These are phyloP conservation scores for Colletotrichum incanum DNA, from an alignment of 2,329 filamentous ascomycete genomes.

Conservation along the genomic window DNA sequence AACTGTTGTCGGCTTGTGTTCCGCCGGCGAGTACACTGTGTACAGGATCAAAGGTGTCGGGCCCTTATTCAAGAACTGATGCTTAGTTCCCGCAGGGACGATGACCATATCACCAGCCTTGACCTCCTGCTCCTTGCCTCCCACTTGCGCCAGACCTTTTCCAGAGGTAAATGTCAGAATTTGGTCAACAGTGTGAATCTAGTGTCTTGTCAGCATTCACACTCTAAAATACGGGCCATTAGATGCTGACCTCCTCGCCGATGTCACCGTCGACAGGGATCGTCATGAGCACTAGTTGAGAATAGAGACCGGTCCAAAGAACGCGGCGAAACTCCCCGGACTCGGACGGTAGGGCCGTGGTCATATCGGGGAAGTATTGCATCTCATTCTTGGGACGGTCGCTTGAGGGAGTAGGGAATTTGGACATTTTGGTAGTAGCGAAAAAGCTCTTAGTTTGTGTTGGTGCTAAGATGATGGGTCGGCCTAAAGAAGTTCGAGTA, in stretches of 20 bases:
- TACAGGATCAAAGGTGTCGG: conserved; percentile 72
- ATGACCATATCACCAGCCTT: conserved; percentile 56
- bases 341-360: conserved; percentile 65
- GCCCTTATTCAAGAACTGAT: conserved; percentile 76
- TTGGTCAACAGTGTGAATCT: conserved; percentile 74
- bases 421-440: conserved; percentile 46
- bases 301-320: conserved; percentile 74
- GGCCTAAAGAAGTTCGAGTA: background rate
- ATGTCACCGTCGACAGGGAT: conserved; percentile 76
- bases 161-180: conserved; percentile 76
- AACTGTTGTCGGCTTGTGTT: conserved; percentile 72
- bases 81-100: conserved; percentile 76
- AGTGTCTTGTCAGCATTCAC: conserved; percentile 37
- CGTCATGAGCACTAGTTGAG: conserved; percentile 76
- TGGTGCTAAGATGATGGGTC: background rate
- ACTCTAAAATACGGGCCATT: background rate
- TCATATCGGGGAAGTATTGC: conserved; percentile 73
- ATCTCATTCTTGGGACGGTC: conserved; percentile 67
- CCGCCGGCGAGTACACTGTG: conserved; percentile 75
- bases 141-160: conserved; percentile 70
- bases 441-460: background rate
- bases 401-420: conserved; percentile 50
- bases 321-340: conserved; percentile 74
- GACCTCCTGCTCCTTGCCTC: conserved; percentile 69
- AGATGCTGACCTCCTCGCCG: conserved; percentile 73